Conservation (phyloP, 345 rosid genomes). For the Populus deltoides region DNA sequence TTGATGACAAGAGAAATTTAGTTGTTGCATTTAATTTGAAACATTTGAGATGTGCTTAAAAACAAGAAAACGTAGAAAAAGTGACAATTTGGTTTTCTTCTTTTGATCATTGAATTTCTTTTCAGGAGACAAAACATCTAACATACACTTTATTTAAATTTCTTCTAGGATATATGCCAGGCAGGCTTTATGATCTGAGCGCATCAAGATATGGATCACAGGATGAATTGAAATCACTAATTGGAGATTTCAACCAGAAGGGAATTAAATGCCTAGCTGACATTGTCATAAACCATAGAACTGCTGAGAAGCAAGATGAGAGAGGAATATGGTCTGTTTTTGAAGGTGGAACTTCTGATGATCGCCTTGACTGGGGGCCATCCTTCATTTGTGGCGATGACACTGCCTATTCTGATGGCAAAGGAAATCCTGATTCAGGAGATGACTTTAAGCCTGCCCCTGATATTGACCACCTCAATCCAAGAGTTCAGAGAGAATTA, state of each 20-base stretch:
- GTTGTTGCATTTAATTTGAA: not conserved
- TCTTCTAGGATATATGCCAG: constrained; percentile 72
- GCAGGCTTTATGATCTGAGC: constrained; percentile 75
- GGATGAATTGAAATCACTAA: constrained; percentile 49
- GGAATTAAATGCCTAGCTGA: constrained; percentile 77
- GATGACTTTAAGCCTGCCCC: constrained; percentile 51
- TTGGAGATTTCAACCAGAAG: constrained; percentile 43
- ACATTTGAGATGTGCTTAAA: not conserved
- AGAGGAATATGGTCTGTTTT: constrained; percentile 62
- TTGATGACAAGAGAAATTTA: not conserved
- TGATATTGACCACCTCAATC: constrained; percentile 81
- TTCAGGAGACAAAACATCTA: not conserved
- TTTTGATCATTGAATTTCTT: not conserved
- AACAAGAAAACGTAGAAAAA: not conserved
- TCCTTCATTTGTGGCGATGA: constrained; percentile 62
- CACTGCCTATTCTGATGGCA: constrained; percentile 46
- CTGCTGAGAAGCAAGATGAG: constrained; percentile 65
- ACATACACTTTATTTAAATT: not conserved
- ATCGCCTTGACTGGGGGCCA: constrained; percentile 85
- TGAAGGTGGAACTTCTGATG: constrained; percentile 82
- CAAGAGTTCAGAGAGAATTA: constrained; percentile 57
- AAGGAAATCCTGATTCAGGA: constrained; percentile 72
- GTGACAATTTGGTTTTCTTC: not conserved
- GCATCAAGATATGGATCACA: constrained; percentile 70
- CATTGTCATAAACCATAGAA: constrained; percentile 81